phyloP scores from a whole-genome alignment of 164 flowering plant genomes.

The Vitis vinifera region ASM3070453v1 NC_081809.1:20790501-20791000 shows the following conservation, averaged over 20 bases:
- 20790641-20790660: constrained; percentile 55
- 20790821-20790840: constrained; percentile 21
- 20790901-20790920: no score
- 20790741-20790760: constrained; percentile 43
- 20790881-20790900: not conserved
- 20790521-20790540: constrained; percentile 48
- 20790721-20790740: constrained; percentile 45
- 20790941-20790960: no score
- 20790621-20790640: constrained; percentile 56
- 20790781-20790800: constrained; percentile 43
- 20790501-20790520: constrained; percentile 51
- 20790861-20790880: not conserved
- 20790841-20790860: constrained; percentile 20
- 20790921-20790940: no score
- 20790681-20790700: constrained; percentile 57
- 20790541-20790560: constrained; percentile 69
- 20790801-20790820: constrained; percentile 30
- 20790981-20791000: no score
- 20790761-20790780: constrained; percentile 46
- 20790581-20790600: constrained; percentile 49
- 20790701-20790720: constrained; percentile 54
- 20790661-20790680: constrained; percentile 65
- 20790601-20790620: constrained; percentile 36
- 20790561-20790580: constrained; percentile 46
- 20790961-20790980: no score